A percentile compares a stretch with the other conserved stretches of the same genome.
Evolutionary conservation across 2,329 filamentous ascomycete genomes (phyloP).

Genomic region (Trichoderma sp.): DNA sequence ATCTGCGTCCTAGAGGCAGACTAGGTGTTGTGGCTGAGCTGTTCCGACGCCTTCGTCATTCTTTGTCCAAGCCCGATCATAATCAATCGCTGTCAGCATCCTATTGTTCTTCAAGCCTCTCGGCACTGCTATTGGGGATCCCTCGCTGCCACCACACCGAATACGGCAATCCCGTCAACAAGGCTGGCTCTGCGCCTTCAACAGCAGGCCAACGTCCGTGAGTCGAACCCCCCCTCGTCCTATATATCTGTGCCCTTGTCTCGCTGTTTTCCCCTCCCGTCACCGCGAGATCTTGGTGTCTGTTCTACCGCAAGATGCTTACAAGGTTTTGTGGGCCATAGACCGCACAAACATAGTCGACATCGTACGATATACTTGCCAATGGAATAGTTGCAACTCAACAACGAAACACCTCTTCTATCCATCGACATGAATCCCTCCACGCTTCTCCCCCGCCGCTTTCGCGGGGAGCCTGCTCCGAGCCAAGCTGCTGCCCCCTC

Average conservation of each 20-base stretch:
- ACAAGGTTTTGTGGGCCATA: constrained; percentile 2
- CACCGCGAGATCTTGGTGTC: background rate
- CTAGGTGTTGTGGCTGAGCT: constrained; percentile 2
- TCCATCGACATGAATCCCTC: constrained; percentile 49
- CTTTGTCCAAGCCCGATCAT: background rate
- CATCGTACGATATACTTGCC: constrained; percentile 22
- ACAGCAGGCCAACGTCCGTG: constrained; percentile 1
- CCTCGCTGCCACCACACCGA: constrained; percentile 3
- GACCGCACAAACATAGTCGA: background rate
- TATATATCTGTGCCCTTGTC: background rate
- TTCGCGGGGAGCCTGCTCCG: constrained; percentile 56
- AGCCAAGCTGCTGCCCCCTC: constrained; percentile 52
- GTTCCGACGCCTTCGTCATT: background rate
- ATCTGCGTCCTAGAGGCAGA: background rate
- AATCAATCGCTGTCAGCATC: constrained; percentile 17
- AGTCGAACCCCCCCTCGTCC: background rate
- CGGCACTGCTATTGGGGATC: background rate
- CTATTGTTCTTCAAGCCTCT: constrained; percentile 10
- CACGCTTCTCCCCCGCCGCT: constrained; percentile 57
- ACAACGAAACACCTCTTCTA: constrained; percentile 33
- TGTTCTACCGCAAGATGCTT: background rate
- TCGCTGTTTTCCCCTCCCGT: background rate
- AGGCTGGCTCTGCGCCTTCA: background rate
- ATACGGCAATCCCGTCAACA: background rate
- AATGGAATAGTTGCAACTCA: constrained; percentile 33